Evolutionary conservation across 139 green algal species (phyloP).

Genomic region (Medakamo hakoo): DNA sequence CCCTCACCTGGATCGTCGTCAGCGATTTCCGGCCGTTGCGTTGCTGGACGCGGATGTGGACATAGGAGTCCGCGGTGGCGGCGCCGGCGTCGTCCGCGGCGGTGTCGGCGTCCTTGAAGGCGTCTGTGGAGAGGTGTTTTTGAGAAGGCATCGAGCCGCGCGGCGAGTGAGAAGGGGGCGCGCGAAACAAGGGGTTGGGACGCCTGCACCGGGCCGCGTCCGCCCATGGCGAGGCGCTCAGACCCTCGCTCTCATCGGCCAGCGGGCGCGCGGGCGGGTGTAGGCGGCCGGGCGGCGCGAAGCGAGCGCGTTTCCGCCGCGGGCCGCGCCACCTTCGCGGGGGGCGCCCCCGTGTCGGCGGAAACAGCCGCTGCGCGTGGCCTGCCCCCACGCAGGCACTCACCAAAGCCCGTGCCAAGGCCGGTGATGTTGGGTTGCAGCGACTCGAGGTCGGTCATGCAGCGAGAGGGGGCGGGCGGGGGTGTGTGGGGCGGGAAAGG

Average conservation of each 20-base stretch:
- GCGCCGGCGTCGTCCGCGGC: slow-evolving; percentile 1
- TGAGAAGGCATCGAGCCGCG: too few relatives aligned
- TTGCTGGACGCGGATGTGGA: slow-evolving; percentile 95
- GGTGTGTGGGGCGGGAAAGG: not conserved
- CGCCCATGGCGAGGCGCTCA: too few relatives aligned
- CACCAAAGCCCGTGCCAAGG: not conserved
- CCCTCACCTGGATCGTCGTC: slow-evolving; percentile 96
- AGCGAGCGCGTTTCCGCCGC: too few relatives aligned
- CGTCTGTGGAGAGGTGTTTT: slow-evolving; percentile 13
- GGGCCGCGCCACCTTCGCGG: too few relatives aligned
- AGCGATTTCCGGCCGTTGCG: slow-evolving; percentile 94
- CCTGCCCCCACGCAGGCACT: not conserved
- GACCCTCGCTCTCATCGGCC: too few relatives aligned
- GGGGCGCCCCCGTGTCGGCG: too few relatives aligned
- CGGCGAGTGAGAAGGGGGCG: too few relatives aligned
- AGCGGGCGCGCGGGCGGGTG: too few relatives aligned
- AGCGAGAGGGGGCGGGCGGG: too few relatives aligned
- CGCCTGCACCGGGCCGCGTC: not conserved
- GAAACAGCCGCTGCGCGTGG: too few relatives aligned
- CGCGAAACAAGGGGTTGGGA: not conserved
- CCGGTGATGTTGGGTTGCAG: not conserved
- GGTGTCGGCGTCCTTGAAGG: slow-evolving; percentile 27
- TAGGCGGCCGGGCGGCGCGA: too few relatives aligned
- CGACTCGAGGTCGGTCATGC: not conserved
- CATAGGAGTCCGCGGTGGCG: slow-evolving; percentile 27